Percentiles rank a stretch among this genome's conserved stretches.
phyloP scores from a whole-genome alignment of 73 alveolate species.

The Paramecium sexaurelia region DNA sequence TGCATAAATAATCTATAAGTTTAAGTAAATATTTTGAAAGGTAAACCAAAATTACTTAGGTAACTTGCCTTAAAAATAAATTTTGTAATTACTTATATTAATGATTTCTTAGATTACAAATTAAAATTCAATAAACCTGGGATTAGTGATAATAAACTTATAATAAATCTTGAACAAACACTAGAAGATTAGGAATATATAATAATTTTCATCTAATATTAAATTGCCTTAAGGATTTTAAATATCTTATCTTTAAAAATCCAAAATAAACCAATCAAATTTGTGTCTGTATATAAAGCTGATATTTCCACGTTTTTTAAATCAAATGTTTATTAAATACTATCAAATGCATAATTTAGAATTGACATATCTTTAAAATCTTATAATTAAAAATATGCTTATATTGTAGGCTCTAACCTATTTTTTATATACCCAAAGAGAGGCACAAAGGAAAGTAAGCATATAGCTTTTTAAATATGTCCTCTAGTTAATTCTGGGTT shows the following conservation, averaged over 20 bases:
- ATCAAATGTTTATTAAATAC: conserved; percentile 43
- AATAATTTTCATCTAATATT: background rate
- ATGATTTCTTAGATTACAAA: conserved; percentile 2
- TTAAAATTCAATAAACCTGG: conserved; percentile 60
- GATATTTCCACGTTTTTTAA: conserved; percentile 51
- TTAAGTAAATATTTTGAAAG: conserved; percentile 45
- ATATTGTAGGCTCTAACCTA: conserved; percentile 65
- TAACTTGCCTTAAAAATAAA: background rate
- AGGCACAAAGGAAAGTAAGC: conserved; percentile 39
- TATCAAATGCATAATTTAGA: conserved; percentile 62
- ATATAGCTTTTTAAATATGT: conserved; percentile 58
- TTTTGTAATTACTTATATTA: background rate
- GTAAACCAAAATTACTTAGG: conserved; percentile 59
- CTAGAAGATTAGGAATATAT: conserved; percentile 55
- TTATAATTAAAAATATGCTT: conserved; percentile 59
- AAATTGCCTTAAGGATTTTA: conserved; percentile 49
- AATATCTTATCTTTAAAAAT: conserved; percentile 61
- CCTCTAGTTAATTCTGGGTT: conserved; percentile 66
- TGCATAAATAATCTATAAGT: conserved; percentile 47
- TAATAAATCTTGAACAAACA: conserved; percentile 44
- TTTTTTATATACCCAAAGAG: conserved; percentile 58
- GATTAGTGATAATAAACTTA: conserved; percentile 52
- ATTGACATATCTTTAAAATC: conserved; percentile 47
- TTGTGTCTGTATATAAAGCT: conserved; percentile 14
- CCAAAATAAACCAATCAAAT: conserved; percentile 29